These are phyloP conservation scores for Aureobasidium pullulans DNA, from an alignment of 2,329 filamentous ascomycete genomes.

Conservation along the genomic window DNA sequence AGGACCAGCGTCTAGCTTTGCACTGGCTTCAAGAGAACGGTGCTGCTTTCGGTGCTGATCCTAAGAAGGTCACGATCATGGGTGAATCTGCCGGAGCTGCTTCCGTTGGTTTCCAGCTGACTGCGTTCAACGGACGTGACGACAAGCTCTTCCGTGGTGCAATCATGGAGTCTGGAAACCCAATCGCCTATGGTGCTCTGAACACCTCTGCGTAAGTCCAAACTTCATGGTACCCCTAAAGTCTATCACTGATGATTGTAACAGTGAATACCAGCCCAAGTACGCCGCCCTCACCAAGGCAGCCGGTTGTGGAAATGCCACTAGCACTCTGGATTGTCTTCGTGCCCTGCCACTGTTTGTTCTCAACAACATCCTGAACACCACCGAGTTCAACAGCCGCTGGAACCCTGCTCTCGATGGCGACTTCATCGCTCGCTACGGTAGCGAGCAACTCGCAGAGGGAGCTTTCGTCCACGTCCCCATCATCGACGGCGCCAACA, in stretches of 20 bases:
- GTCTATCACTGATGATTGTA: slow-evolving; percentile 16
- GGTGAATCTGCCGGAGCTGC: slow-evolving; percentile 38
- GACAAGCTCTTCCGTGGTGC: slow-evolving; percentile 41
- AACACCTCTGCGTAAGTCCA: slow-evolving; percentile 30
- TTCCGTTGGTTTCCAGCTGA: slow-evolving; percentile 40
- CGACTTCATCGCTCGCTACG: slow-evolving; percentile 48
- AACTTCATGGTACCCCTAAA: slow-evolving; percentile 25
- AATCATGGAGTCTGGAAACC: slow-evolving; percentile 39
- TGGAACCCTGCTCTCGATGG: slow-evolving; percentile 46
- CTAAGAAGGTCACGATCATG: slow-evolving; percentile 38
- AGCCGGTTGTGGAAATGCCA: slow-evolving; percentile 51
- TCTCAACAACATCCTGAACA: slow-evolving; percentile 25
- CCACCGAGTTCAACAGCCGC: slow-evolving; percentile 26
- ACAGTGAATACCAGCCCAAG: slow-evolving; percentile 40
- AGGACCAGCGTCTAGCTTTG: slow-evolving; percentile 38
- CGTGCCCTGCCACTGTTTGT: slow-evolving; percentile 36
- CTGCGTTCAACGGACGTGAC: slow-evolving; percentile 40
- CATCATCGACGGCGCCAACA: slow-evolving; percentile 56
- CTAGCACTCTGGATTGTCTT: slow-evolving; percentile 59
- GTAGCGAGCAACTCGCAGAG: slow-evolving; percentile 46
- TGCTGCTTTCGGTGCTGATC: slow-evolving; percentile 32
- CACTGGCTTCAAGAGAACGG: slow-evolving; percentile 40
- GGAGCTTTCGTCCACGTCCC: slow-evolving; percentile 55
- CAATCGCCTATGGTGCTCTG: slow-evolving; percentile 22
- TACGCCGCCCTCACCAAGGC: slow-evolving; percentile 56